Evolutionary conservation across 305 asterid species (phyloP).

Genomic region (Plantago rigida): DNA sequence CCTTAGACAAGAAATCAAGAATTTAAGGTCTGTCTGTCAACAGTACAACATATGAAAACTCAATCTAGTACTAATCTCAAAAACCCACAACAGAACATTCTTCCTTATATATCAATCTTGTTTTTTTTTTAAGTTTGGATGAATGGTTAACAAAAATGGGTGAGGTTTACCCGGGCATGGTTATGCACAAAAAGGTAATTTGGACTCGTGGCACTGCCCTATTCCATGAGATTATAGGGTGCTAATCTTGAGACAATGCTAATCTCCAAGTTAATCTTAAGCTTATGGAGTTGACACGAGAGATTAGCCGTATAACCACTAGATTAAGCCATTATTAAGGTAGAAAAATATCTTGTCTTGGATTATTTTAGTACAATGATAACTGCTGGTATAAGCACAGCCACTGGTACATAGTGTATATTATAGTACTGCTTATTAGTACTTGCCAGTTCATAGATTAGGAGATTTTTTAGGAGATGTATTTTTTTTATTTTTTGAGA

Average conservation of each 20-base stretch:
- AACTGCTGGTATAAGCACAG: not conserved
- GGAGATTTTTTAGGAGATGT: too few relatives aligned
- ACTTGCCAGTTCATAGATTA: too few relatives aligned
- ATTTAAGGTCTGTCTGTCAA: not conserved
- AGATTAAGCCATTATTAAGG: not conserved
- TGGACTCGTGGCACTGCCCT: slow-evolving; percentile 32
- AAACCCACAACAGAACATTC: slow-evolving; percentile 28
- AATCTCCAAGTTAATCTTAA: slow-evolving; percentile 5
- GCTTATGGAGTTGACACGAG: slow-evolving; percentile 4
- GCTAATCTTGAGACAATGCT: slow-evolving; percentile 29
- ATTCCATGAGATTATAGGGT: slow-evolving; percentile 34
- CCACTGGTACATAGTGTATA: not conserved
- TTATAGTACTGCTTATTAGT: too few relatives aligned
- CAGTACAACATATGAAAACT: not conserved
- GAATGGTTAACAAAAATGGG: slow-evolving; percentile 17
- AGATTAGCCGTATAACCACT: not conserved
- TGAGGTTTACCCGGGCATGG: slow-evolving; percentile 10
- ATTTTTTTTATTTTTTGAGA: too few relatives aligned
- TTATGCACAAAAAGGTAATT: slow-evolving; percentile 15
- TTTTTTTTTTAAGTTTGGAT: not conserved
- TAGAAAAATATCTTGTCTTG: too few relatives aligned
- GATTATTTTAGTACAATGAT: not conserved
- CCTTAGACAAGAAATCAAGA: not conserved
- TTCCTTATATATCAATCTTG: slow-evolving; percentile 19
- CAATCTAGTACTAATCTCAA: slow-evolving; percentile 27